Base-by-base conservation (phyloP, 2,329 filamentous ascomycete genomes). In the Balansia obtecta region DNA sequence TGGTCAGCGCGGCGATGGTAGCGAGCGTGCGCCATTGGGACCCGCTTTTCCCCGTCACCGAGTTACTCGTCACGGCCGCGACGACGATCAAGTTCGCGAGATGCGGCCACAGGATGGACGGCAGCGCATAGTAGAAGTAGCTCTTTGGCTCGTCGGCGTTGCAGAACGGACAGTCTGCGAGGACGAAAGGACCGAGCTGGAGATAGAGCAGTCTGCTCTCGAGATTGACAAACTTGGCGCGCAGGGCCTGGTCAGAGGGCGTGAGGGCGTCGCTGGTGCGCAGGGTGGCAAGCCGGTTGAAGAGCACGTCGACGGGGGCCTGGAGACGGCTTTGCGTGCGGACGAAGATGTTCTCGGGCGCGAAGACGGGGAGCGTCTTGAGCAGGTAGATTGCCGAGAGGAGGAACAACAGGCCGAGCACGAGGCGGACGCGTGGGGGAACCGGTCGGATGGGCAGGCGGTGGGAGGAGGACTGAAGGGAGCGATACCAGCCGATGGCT, bases 121-220 rank as follows among this genome's bases (percentile, higher is more conserved):
- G 86, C 0, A 94, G 68, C 13, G 86, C 83, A 68, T 95, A 97
- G 63, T 86, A 77, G 46, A 95, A 75, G 70, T 89, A 96, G 41
- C 77, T 80, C 38, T 71, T 72, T 5, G 80, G 75, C 45, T 86
- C 80, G 52, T 86, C 82, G n/a, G 79, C 69, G 47, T 71, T 74
- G 75, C 90, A 96, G 70, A 95, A 95, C n/a, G 80, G 76, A 65
- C 90, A 97, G 52, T 80, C 73, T 20, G 82, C 73, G 38, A 97
- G 65, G 9, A 83, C 80, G 34, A 79, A 74, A 0, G 89, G 87
- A 2, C 93, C 93, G 67, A 82, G 94, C 52, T 85, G 82, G 48
- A 94, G 75, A 69, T 96, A 97, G 8, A 95, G 73, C 52, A 93
- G 76, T 49, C 87, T 77, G 45, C 84, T 85, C 56, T 88, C 82